Conservation (phyloP, 139 green algal species). For the Edaphochlamys debaryana region DNA sequence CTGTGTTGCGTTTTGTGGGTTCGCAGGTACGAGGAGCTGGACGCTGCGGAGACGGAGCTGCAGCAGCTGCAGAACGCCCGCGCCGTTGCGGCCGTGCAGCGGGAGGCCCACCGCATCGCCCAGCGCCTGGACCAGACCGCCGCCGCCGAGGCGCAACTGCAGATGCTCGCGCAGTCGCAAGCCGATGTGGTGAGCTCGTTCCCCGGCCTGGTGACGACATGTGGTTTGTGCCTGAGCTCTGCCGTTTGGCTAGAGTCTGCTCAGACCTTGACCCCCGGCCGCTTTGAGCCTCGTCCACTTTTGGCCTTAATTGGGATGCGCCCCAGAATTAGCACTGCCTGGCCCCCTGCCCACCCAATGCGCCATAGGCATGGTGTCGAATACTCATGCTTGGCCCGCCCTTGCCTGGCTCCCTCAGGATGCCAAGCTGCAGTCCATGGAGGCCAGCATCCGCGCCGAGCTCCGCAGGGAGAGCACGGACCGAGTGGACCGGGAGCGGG, state of each 20-base stretch:
- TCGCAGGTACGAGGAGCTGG: slow-evolving; percentile 47
- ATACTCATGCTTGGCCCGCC: too few relatives aligned
- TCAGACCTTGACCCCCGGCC: too few relatives aligned
- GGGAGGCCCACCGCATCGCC: slow-evolving; percentile 49
- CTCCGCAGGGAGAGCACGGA: slow-evolving; percentile 40
- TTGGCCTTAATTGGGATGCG: too few relatives aligned
- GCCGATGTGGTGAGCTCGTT: slow-evolving; percentile 23
- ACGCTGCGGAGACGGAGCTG: slow-evolving; percentile 42
- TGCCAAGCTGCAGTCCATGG: slow-evolving; percentile 10
- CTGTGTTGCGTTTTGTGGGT: not conserved
- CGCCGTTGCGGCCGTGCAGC: slow-evolving; percentile 42
- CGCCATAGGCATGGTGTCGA: too few relatives aligned
- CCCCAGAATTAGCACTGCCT: too few relatives aligned
- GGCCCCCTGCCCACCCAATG: too few relatives aligned
- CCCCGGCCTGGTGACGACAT: too few relatives aligned
- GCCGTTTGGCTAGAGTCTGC: too few relatives aligned
- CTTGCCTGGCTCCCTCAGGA: too few relatives aligned
- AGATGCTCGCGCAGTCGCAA: not conserved
- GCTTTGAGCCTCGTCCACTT: too few relatives aligned
- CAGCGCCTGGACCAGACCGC: slow-evolving; percentile 37
- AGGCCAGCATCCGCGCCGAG: slow-evolving; percentile 32
- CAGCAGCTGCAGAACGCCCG: slow-evolving; percentile 43
- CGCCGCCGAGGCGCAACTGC: slow-evolving; percentile 2
- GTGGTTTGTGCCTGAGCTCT: too few relatives aligned
- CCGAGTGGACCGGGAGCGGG: too few relatives aligned